These are phyloP conservation scores for Podospora australis DNA, from an alignment of 495 filamentous ascomycete species.

Conservation along the genomic window DNA sequence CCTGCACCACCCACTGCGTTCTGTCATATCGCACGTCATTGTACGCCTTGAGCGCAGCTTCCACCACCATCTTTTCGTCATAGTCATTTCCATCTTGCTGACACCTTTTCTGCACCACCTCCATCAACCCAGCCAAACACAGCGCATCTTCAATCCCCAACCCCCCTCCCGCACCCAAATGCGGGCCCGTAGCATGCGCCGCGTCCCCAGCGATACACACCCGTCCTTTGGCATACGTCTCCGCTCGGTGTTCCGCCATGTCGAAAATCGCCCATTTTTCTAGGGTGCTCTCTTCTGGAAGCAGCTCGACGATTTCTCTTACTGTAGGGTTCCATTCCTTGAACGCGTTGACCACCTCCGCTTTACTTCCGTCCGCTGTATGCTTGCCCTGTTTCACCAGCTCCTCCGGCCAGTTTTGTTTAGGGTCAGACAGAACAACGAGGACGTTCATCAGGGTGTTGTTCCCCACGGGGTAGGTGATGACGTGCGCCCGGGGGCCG, in stretches of 20 bases:
- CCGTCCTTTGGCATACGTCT: constrained; percentile 30
- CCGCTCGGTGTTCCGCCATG: constrained; percentile 36
- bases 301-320: constrained; percentile 32
- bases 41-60: constrained; percentile 31
- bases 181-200: constrained; percentile 35
- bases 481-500: constrained; percentile 31
- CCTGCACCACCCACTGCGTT: constrained; percentile 30
- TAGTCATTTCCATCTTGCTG: background rate
- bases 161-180: constrained; percentile 50
- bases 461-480: constrained; percentile 36
- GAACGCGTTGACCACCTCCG: constrained; percentile 29
- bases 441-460: constrained; percentile 35
- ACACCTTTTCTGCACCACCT: constrained; percentile 9
- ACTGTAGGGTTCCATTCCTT: constrained; percentile 33
- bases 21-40: constrained; percentile 31
- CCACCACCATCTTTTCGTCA: constrained; percentile 15
- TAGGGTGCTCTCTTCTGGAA: constrained; percentile 38
- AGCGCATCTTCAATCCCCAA: constrained; percentile 51
- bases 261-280: constrained; percentile 55
- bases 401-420: constrained; percentile 27
- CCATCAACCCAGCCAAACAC: constrained; percentile 36
- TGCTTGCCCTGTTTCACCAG: constrained; percentile 11
- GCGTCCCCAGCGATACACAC: constrained; percentile 46
- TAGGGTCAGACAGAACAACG: constrained; percentile 30
- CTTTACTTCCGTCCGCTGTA: constrained; percentile 24